Base-by-base conservation (phyloP, 2,329 filamentous ascomycete species). In the Fusarium subglutinans region DNA sequence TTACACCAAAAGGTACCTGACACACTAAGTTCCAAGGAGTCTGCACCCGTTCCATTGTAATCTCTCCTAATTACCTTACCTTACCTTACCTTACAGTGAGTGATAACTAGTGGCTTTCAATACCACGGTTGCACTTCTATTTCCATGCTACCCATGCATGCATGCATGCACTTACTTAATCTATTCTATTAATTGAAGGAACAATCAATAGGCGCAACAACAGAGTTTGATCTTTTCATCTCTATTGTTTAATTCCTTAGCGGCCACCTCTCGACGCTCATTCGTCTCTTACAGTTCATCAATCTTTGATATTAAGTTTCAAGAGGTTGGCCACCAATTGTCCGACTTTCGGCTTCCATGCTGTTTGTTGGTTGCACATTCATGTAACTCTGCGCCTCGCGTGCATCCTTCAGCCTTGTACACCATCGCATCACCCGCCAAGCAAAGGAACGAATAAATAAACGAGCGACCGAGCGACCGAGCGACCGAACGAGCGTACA, bases 351-450 rank as follows among this genome's bases (percentile, higher is more conserved):
- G 63, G 72, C 63, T 60, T 37, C 33, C 33, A 35, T 35, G 35
- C 50, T 22, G 40, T 54, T 51, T 26, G 40, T 62, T 51, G 47
- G 28, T 47, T 53, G 37, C 51, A 45, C 47, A 33, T 60, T 40
- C 28, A 33, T 54, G 33, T 28, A 53, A 41, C 50, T 26, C 54
- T 56, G 57, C 54, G 54, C 66, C 66, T 73, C 41, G 50, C 57
- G 73, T 38, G 50, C 55, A 69, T 54, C 55, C 55, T 72, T 65
- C 70, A 69, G 69, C 69, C 69, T 72, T 53, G 69, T 57, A 60
- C 64, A 37, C 48, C 45, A 58, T 63, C 50, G 35, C 50, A 57
- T 53, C 58, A 22, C 50, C 66, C 58, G n/a, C 51, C 66, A 56
- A 44, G 55, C 61, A 54, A 63, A 70, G 17, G 51, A 40, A 63